These are phyloP conservation scores for Quercus mongolica DNA, from an alignment of 306 rosid genomes.

Conservation along the genomic window DNA sequence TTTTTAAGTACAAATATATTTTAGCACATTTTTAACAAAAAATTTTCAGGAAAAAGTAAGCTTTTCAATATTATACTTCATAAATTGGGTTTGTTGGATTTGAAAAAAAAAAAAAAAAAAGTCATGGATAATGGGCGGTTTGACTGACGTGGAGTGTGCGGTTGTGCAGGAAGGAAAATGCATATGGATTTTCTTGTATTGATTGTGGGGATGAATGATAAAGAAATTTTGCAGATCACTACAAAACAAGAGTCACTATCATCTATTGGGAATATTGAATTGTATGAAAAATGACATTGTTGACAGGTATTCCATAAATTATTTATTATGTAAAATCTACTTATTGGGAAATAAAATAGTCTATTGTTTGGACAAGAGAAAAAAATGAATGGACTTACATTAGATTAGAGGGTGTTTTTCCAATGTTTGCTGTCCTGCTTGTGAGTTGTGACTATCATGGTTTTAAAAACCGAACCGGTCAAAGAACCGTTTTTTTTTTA, in stretches of 20 bases:
- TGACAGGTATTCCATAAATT: no score
- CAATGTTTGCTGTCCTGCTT: not conserved
- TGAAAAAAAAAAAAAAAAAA: not conserved
- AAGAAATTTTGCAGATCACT: not conserved
- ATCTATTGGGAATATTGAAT: not conserved
- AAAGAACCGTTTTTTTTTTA: no score
- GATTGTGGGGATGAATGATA: not conserved
- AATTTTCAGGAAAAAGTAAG: rapidly evolving
- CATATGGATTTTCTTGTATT: not conserved
- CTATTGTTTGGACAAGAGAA: not conserved
- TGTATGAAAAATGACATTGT: not conserved
- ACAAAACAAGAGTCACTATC: not conserved
- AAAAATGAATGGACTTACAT: not conserved
- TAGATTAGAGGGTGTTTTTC: not conserved
- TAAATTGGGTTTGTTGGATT: not conserved
- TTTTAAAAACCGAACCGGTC: no score
- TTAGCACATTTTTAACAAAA: no score
- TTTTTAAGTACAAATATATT: no score
- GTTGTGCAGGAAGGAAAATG: not conserved
- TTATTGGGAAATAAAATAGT: not conserved
- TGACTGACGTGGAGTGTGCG: not conserved
- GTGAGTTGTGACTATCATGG: no score
- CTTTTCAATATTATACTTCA: no score
- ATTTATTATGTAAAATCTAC: not conserved
- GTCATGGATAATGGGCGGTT: not conserved